These are phyloP conservation scores for Fraxinus quadrangulata DNA, from an alignment of 257 asterid genomes.

Conservation along the genomic window DNA sequence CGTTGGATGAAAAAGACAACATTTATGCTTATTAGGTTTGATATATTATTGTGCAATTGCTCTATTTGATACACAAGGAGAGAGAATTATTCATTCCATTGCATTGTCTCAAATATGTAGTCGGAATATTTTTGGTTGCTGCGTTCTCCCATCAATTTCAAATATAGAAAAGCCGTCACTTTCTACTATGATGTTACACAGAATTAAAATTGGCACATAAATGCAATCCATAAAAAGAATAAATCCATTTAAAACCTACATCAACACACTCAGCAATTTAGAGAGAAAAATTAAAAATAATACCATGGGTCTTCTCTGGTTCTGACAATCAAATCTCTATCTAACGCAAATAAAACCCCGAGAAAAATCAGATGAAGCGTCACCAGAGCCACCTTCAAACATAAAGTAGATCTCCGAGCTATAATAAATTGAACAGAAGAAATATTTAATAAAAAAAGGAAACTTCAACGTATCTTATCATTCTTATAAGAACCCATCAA, in stretches of 20 bases:
- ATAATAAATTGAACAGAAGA: constrained; percentile 14
- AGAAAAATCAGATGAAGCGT: constrained; percentile 70
- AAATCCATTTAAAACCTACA: constrained; percentile 21
- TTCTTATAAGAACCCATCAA: background rate
- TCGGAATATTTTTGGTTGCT: background rate
- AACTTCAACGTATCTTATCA: background rate
- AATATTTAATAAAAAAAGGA: background rate
- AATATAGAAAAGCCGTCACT: background rate
- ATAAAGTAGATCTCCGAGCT: constrained; percentile 83
- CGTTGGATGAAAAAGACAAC: background rate
- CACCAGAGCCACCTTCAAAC: constrained; percentile 72
- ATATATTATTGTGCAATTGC: background rate
- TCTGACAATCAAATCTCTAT: constrained; percentile 63
- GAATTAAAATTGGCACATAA: constrained; percentile 22
- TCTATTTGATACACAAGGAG: background rate
- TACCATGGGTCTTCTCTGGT: constrained; percentile 80
- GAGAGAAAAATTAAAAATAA: constrained; percentile 6
- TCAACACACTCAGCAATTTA: background rate
- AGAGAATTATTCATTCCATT: background rate
- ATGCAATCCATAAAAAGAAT: background rate
- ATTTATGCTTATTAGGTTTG: background rate
- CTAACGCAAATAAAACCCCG: constrained; percentile 62
- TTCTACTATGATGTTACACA: constrained; percentile 7
- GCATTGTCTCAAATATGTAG: background rate
- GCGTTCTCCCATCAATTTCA: background rate